Evolutionary conservation across 1,284 basidiomycete species (phyloP).

Genomic region (Malassezia psittaci): DNA sequence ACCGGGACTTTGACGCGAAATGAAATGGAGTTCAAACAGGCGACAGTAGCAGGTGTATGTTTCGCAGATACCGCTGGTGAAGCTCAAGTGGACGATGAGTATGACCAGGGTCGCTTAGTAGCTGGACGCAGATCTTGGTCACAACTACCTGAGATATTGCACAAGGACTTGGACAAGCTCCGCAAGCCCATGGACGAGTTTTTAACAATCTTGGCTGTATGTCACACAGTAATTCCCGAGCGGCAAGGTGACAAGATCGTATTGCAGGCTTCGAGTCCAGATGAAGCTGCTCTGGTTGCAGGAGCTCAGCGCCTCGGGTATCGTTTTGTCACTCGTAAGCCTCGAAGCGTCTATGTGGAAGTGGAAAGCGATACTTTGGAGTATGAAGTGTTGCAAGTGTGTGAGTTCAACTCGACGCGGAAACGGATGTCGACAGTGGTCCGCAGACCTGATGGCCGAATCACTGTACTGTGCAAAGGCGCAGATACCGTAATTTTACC

Average conservation of each 20-base stretch:
- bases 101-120: slow-evolving; percentile 30
- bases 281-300: slow-evolving; percentile 89
- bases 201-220: slow-evolving; percentile 79
- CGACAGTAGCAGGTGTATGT: slow-evolving; percentile 73
- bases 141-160: slow-evolving; percentile 57
- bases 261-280: slow-evolving; percentile 94
- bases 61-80: slow-evolving; percentile 65
- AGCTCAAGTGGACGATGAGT: slow-evolving; percentile 25
- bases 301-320: slow-evolving; percentile 88
- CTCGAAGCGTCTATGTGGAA: slow-evolving; percentile 82
- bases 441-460: slow-evolving; percentile 72
- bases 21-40: slow-evolving; percentile 92
- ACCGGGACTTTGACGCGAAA: slow-evolving; percentile 94
- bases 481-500: slow-evolving; percentile 76
- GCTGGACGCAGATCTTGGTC: slow-evolving; percentile 66
- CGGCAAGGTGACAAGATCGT: slow-evolving; percentile 57
- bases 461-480: slow-evolving; percentile 93
- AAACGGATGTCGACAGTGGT: slow-evolving; percentile 97
- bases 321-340: slow-evolving; percentile 87
- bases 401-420: slow-evolving; percentile 95
- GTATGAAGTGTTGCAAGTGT: slow-evolving; percentile 87
- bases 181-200: slow-evolving; percentile 60
- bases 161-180: slow-evolving; percentile 45
- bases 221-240: slow-evolving; percentile 96
- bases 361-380: slow-evolving; percentile 65